phyloP scores from a whole-genome alignment of 495 filamentous ascomycete genomes.

The Parathielavia appendiculata region DNA sequence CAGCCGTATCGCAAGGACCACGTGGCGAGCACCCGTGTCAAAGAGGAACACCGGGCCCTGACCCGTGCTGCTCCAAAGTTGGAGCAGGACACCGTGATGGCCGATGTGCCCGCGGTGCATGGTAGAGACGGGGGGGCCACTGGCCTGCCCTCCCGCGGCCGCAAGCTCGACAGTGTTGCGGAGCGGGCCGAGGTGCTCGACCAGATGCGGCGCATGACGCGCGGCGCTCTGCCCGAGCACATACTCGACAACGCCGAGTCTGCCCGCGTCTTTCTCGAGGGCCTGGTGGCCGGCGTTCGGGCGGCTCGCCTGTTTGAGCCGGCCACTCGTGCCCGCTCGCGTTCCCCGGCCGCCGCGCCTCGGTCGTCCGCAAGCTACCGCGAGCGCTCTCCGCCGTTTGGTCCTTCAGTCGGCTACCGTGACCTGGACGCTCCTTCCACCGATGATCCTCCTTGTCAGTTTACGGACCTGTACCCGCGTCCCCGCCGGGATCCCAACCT shows the following conservation, averaged over 20 bases:
- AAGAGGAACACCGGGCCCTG: not conserved
- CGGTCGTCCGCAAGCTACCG: not conserved
- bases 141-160: no score
- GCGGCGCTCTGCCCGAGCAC: conserved; percentile 9
- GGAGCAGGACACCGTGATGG: not conserved
- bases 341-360: not conserved
- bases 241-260: conserved; percentile 13
- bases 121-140: no score
- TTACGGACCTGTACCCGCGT: no score
- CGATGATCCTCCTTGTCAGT: no score
- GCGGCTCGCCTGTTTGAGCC: not conserved
- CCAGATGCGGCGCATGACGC: conserved; percentile 4
- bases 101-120: not conserved
- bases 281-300: conserved; percentile 26
- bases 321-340: not conserved
- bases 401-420: not conserved
- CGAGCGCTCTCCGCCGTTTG: not conserved
- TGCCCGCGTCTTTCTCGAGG: conserved; percentile 30
- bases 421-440: no score
- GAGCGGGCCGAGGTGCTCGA: conserved; percentile 6
- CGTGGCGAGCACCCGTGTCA: not conserved
- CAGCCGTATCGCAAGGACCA: not conserved
- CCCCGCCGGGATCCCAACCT: no score
- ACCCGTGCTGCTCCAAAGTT: not conserved
- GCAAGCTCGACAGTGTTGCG: not conserved